Base-by-base conservation (phyloP, 2,329 filamentous ascomycete species). In the Ophidiomyces ophidiicola region DNA sequence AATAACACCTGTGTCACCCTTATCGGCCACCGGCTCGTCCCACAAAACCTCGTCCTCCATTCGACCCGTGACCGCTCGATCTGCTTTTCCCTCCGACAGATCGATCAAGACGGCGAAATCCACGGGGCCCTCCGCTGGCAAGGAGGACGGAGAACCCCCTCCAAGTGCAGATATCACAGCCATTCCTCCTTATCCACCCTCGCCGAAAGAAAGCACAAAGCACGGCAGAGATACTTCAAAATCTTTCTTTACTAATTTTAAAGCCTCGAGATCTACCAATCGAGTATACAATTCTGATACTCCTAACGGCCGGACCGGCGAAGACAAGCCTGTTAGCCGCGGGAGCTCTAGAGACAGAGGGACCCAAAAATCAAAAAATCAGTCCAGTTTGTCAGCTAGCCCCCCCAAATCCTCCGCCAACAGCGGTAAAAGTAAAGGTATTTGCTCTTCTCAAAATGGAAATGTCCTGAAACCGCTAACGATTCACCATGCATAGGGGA, bases 211-310 rank as follows among this genome's bases (percentile, higher is more conserved):
- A 32, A 36, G 24, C 5, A 48, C 53, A 10, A 63, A 61, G 43
- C 64, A 67, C 44, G 51, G 50, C 10, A 60, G 64, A 40, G 64
- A 68, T 44, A 50, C 57, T 3, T 68, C 64, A 2, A 61, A 58
- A 34, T 65, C 62, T 2, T 66, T 68, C 40, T 67, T 68, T 43
- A 60, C 63, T 8, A 66, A 58, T 41, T 52, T 68, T 30, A 67
- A 65, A 50, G 63, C 63, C 4, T 63, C 63, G 3, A 64, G 63
- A 45, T 60, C 63, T 8, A 62, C 62, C 1, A 62, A 67, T 36
- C 56, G 53, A 41, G 45, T 62, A 23, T 60, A 64, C 24, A 50
- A 52, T 23, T 64, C 63, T 14, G 63, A 67, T 41, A 51, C 56
- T 28, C 60, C 57, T 24, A 45, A 44, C 7, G 53, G 53, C 14